phyloP scores from a whole-genome alignment of 805 yeast genomes.

The Zygosaccharomyces rouxii region DNA sequence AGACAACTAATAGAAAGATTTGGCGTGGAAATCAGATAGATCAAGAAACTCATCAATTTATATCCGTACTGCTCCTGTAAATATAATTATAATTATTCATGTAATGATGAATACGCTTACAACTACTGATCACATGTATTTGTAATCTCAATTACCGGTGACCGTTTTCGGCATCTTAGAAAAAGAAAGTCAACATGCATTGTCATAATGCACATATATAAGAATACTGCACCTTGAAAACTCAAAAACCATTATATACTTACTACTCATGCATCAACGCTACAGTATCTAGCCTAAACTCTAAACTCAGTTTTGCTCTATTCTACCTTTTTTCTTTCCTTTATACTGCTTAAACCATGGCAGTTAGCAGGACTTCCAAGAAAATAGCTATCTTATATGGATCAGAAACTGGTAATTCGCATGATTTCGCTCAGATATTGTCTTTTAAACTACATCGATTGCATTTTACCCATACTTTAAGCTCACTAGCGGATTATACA shows the following conservation, averaged over 20 bases:
- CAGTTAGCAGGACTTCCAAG: slow-evolving; percentile 19
- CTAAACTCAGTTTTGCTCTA: too few species aligned
- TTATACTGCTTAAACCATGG: background rate
- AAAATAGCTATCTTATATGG: slow-evolving; percentile 71
- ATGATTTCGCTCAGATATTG: slow-evolving; percentile 71
- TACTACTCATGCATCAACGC: background rate
- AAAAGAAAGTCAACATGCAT: background rate
- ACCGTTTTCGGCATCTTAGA: slow-evolving; percentile 3
- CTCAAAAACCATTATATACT: background rate
- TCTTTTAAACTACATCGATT: slow-evolving; percentile 51
- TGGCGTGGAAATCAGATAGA: slow-evolving; percentile 52
- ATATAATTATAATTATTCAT: background rate
- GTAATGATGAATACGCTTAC: background rate
- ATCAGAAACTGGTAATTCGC: slow-evolving; percentile 88
- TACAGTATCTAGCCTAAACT: too few species aligned
- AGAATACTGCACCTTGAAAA: slow-evolving; percentile 3
- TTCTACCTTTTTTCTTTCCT: background rate
- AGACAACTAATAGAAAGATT: slow-evolving; percentile 47
- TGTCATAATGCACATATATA: background rate
- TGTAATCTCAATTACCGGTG: background rate
- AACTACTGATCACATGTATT: background rate
- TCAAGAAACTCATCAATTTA: background rate
- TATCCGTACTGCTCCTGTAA: background rate
- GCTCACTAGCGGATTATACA: slow-evolving; percentile 58
- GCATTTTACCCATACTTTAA: slow-evolving; percentile 45